Base-by-base conservation (phyloP, 148 eudicot genomes). In the Chenopodium suecicum region DNA sequence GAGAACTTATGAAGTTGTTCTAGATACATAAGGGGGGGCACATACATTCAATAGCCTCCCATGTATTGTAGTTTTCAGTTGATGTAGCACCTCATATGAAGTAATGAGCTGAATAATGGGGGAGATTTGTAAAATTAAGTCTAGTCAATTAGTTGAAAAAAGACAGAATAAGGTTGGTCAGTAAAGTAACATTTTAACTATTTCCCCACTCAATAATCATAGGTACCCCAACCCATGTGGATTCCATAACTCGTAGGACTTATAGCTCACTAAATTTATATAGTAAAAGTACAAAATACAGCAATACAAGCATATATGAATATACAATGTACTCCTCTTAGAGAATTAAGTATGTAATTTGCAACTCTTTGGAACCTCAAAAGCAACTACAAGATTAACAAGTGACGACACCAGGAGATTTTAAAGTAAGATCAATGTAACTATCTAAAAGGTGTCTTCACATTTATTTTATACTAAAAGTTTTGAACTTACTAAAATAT, bases 171-270 rank as follows among this genome's bases (percentile, higher is more conserved):
- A 52, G 81, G 52, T 23, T 37, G 71, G 78, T 80, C 86, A 77
- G 86, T 60, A 63, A 80, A 46, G 70, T 20, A 63, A 37, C 20
- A 73, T 34, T 73, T 46, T 23, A 80, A 41, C 56, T 50, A 81
- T 80, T 31, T 62, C 10, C 62, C 66, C 67, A 73, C 16, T 47
- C 67, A 44, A 9, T n/a, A 76, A 20, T 76, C 74, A 70, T 34
- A 34, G 25, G 67, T 76, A 74, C 46, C 77, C 62, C 22, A 48
- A 75, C 68, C 78, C 84, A 81, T 73, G 76, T 81, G 86, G 63
- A 72, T 17, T 77, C 83, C 76, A 80, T 47, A 41, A 60, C 16
- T 25, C 41, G 78, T 72, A 48, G 79, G 82, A 70, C 73, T 72
- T 70, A 76, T 68, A 29, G 81, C 27, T 62, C 77, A 69, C 65